phyloP scores from a whole-genome alignment of 495 filamentous ascomycete genomes.

The Aspergillus coremiiformis region DNA sequence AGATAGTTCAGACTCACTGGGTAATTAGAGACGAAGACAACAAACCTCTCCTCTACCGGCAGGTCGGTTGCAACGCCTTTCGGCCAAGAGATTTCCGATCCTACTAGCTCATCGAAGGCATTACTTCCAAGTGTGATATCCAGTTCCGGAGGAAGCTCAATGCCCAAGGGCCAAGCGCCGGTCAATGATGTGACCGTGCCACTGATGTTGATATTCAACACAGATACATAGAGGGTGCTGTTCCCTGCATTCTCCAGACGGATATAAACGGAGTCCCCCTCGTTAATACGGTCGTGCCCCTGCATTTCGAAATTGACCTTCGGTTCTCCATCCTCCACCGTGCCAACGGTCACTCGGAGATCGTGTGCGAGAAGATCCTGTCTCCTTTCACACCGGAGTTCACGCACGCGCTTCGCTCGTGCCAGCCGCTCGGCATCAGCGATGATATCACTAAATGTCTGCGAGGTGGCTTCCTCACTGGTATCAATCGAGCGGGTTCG shows the following conservation, averaged over 20 bases:
- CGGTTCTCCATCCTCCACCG: constrained; percentile 4
- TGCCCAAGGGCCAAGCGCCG: neutral
- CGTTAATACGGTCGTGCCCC: neutral
- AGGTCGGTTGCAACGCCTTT: neutral
- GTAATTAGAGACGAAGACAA: neutral
- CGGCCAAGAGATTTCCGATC: neutral
- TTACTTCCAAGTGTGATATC: neutral
- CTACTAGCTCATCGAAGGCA: neutral
- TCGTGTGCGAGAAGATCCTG: neutral
- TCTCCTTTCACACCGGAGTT: neutral
- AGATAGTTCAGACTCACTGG: neutral
- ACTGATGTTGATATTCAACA: neutral
- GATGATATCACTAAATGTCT: neutral
- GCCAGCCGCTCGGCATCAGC: neutral
- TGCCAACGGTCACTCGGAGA: neutral
- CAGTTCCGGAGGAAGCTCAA: neutral
- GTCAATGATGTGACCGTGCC: neutral
- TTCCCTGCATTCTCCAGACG: neutral
- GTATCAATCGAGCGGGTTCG: neutral
- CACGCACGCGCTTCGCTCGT: neutral
- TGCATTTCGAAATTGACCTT: neutral
- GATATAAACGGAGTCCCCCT: neutral
- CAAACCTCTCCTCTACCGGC: neutral
- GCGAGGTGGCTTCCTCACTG: neutral
- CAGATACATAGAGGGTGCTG: neutral